phyloP scores from a whole-genome alignment of 495 filamentous ascomycete species.

The Staphylotrichum longicolle region DNA sequence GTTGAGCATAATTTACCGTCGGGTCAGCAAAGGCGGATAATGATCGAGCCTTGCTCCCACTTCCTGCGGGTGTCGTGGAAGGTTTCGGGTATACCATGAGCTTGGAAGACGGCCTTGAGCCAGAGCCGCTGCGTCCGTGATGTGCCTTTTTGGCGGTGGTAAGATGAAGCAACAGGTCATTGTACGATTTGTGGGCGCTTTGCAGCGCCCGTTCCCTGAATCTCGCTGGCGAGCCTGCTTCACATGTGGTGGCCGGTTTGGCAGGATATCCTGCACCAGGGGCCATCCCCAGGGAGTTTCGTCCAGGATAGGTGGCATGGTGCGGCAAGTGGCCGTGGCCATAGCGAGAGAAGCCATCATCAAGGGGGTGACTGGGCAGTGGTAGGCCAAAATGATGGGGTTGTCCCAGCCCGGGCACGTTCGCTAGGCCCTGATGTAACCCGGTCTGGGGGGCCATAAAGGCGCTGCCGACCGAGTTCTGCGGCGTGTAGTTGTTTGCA shows the following conservation, averaged over 20 bases:
- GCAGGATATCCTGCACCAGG: conserved; percentile 9
- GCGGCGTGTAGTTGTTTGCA: conserved; percentile 34
- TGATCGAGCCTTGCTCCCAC: conserved; percentile 16
- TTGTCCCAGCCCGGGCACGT: conserved; percentile 31
- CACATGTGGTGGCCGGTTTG: conserved; percentile 10
- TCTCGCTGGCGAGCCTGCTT: conserved; percentile 47
- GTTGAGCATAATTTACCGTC: conserved; percentile 24
- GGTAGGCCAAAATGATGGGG: conserved; percentile 29
- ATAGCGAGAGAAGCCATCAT: conserved; percentile 35
- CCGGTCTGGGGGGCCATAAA: conserved; percentile 34
- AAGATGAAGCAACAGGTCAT: conserved; percentile 75
- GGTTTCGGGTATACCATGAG: conserved; percentile 51
- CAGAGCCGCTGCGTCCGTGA: conserved; percentile 28
- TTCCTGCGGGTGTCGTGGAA: conserved; percentile 34
- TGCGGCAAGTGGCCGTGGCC: conserved; percentile 21
- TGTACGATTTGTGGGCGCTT: conserved; percentile 85
- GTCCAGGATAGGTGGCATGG: conserved; percentile 23
- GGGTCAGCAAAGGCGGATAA: conserved; percentile 16
- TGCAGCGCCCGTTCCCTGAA: conserved; percentile 79
- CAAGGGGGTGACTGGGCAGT: conserved; percentile 30
- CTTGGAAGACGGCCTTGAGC: conserved; percentile 34
- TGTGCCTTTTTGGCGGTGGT: conserved; percentile 58
- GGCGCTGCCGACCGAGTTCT: conserved; percentile 36
- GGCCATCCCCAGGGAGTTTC: conserved; percentile 25
- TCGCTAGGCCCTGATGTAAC: conserved; percentile 27